Base-by-base conservation (phyloP, 2,329 filamentous ascomycete species). In the Ceratocystis smalleyi region DNA sequence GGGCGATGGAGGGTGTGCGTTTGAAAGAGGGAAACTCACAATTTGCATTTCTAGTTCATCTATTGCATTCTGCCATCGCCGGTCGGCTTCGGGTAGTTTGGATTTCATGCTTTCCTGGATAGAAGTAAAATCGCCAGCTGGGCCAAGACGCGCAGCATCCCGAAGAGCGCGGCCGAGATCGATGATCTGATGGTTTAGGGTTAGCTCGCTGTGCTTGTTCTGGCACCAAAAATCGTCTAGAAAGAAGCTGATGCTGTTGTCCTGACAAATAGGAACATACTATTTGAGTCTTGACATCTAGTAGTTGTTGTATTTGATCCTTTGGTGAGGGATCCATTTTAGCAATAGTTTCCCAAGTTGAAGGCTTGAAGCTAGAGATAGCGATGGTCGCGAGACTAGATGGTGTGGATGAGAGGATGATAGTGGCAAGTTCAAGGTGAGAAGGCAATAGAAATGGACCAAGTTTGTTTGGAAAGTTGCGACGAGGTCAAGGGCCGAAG, bases 31-130 rank as follows among this genome's bases (percentile, higher is more conserved):
- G 30, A 30, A 32, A 64, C 77, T 71, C 73, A 83, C 82, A 69
- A 84, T 82, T 30, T 84, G 80, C 65, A 72, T 72, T 69, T 85
- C 82, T 4, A 85, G 69, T 5, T 81, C 78, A 67, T 84, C 80
- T 1, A 85, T 72, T 6, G 79, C 78, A 64, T 73, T 72, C 66
- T 84, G 81, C 69, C 81, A 82, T 5, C 72, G 70, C 45, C 72
- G 72, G 64, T 80, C 75, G n/a, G 75, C 75, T 51, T 79, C 77
- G 40, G 75, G 73, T 64, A 81, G 71, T 68, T 77, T 79, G 55
- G 73, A 70, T 63, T 75, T 75, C 69, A 69, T 71, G 47, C 69
- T 70, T 67, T 70, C 70, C 40, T 66, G 65, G 12, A 66, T 64
- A 6, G 62, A 57, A 6, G 65, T 66, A 32, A 61, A 57, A 24